Base-by-base conservation (phyloP, 495 filamentous ascomycete species). In the Geopyxis carbonaria region DNA sequence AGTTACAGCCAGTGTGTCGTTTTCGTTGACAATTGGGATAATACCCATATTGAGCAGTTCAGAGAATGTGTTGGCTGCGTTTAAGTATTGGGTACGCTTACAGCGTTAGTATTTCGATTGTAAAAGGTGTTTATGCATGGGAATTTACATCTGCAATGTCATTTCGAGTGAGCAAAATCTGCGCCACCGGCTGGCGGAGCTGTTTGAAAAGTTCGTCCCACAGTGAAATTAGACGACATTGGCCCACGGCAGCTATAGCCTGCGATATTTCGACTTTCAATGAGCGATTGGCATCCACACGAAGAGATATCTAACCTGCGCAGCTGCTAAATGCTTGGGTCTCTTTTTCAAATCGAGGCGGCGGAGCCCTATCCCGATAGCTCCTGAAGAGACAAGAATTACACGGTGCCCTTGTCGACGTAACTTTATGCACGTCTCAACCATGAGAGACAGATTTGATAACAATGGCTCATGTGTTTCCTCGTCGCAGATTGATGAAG, bases 11-110 rank as follows among this genome's bases (percentile, higher is more conserved):
- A 97, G 61, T 4, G 91, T 97, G 59, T 97, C 89, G 58, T 97
- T 97, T 59, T 97, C 89, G 50, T 97, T 97, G 43, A 97, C 89
- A 46, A 97, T 93, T 2, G 89, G 91, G 44, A 97, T 89, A 9
- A 94, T 86, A 0, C 83, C 83, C 89, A 94, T 93, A 43, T 81
- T 73, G 23, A 97, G 66, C 15, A 97, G 66, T 58, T 93, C 84
- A 24, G 70, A 64, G 45, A 97, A 76, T 1, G 89, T 94, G 51
- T 92, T 94, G 60, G 91, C 81, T 1, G 89, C 89, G 62, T 95
- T 95, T 44, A 83, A 67, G 60, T 95, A 97, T 70, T 93, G 77
- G 24, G 85, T 89, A 44, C 81, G 73, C 78, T 89, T 39, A 5
- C 18, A 19, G 18, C n/a, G n/a, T n/a, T n/a, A n/a, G n/a, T n/a